These are phyloP conservation scores for Candida palmyrensis DNA, from an alignment of 805 yeast species.

Conservation along the genomic window DNA sequence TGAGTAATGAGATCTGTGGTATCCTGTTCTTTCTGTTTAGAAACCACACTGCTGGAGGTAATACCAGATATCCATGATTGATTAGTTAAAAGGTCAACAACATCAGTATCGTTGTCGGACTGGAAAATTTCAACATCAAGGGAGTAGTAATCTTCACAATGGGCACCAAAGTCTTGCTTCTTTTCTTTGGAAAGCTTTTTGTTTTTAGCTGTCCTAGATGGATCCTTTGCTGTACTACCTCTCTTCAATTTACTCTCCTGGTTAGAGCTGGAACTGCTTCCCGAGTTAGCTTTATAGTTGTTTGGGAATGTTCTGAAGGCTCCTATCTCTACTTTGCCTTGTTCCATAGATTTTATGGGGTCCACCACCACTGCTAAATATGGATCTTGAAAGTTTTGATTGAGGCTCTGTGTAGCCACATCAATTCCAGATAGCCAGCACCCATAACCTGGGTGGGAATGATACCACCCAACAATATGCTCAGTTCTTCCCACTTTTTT, in stretches of 20 bases:
- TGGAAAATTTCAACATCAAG: constrained; percentile 58
- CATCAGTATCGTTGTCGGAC: constrained; percentile 1
- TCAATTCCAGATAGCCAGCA: constrained; percentile 95
- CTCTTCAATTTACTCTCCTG: background rate
- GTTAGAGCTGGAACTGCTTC: no score
- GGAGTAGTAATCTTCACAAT: constrained; percentile 64
- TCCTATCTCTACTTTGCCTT: constrained; percentile 74
- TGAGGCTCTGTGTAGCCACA: constrained; percentile 80
- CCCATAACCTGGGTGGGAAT: constrained; percentile 94
- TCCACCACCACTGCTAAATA: constrained; percentile 85
- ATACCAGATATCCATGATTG: constrained; percentile 19
- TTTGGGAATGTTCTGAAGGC: constrained; percentile 75
- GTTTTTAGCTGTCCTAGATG: constrained; percentile 3
- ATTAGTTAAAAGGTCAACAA: constrained; percentile 15
- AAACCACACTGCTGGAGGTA: constrained; percentile 5
- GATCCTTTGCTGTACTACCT: background rate
- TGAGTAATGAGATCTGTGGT: constrained; percentile 6
- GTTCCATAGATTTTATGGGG: constrained; percentile 61
- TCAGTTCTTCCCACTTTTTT: constrained; percentile 45
- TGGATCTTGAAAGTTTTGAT: constrained; percentile 89
- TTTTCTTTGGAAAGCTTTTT: constrained; percentile 43
- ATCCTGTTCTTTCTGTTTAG: constrained; percentile 6
- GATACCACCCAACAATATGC: constrained; percentile 95
- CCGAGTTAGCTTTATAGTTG: constrained; percentile 13
- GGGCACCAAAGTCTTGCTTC: constrained; percentile 63